Evolutionary conservation across 2,329 filamentous ascomycete species (phyloP), one percentile per base, ranked within the genome.

Genomic region (Teratosphaeria pseudoeucalypti): DNA sequence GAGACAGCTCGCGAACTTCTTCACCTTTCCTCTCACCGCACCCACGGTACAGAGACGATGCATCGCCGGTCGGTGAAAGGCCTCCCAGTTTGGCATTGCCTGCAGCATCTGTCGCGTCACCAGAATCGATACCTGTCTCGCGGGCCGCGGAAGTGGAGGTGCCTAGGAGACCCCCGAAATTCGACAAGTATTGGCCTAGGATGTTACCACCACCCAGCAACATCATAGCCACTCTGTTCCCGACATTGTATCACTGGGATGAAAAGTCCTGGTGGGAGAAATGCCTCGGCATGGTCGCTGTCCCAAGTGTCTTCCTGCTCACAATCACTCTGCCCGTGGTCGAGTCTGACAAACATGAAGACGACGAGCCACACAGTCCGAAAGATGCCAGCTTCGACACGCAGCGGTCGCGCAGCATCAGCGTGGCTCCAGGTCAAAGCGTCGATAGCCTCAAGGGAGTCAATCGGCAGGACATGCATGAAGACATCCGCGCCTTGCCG

Each of bases 281-380:
- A 69, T 76, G 91, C 53, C 77, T 96, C 55, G 92, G 90, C 52
- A 68, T 94, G 11, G 81, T 95, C 43, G 92, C 92, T 7, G 86
- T 90, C n/a, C 89, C 92, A 1, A 95, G 88, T 66, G 90, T 99
- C 43, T 89, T 99, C 63, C 76, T 97, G 2, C 79, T 99, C 3
- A 92, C 92, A 0, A 85, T 94, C 54, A 99, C 94, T 0, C 74
- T 99, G 4, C 94, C 95, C 0, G 91, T 99, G 0, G 89, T 96
- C 6, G 92, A 97, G 67, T 82, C 83, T 1, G 80, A 83, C 23
- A 79, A 74, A 39, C 71, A 81, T 7, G 81, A 84, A 12, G 57
- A 56, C 9, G 55, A 55, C 11, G 54, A 49, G 11, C 37, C 37
- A 6, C 37, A 26, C 32, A n/a, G 34, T n/a, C 39, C 26, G 29